A percentile compares a stretch with the other conserved stretches of the same genome.
Evolutionary conservation across 2,329 filamentous ascomycete species (phyloP).

Genomic region (Chalaropsis ovoidea): DNA sequence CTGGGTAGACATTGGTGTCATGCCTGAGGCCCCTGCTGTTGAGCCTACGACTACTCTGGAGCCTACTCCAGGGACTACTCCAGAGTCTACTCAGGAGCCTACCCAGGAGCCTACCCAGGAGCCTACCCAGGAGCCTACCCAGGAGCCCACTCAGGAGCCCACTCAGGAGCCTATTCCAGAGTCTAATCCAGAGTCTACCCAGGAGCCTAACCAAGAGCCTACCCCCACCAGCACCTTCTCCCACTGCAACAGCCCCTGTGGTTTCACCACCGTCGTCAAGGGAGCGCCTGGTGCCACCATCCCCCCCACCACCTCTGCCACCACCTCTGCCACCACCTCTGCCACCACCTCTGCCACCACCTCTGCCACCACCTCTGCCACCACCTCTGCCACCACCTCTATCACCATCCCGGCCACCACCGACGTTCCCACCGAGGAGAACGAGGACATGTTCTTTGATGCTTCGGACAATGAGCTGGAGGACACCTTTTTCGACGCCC

Average conservation of each 20-base stretch:
- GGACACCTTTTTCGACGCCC: neutral
- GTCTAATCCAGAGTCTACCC: neutral
- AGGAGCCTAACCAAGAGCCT: neutral
- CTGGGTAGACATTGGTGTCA: no score
- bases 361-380: no score
- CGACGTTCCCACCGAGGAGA: neutral
- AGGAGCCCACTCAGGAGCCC: neutral
- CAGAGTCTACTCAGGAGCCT: neutral
- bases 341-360: no score
- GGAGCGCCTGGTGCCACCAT: conserved; percentile 15
- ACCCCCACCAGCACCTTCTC: neutral
- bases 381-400: no score
- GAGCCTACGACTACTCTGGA: neutral
- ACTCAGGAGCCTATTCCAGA: neutral
- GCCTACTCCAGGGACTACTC: neutral
- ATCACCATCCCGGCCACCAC: no score
- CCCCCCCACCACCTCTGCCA: no score
- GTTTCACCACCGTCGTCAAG: neutral
- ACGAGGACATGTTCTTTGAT: neutral
- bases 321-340: no score
- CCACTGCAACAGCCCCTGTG: neutral
- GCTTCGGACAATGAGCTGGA: neutral
- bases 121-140: neutral
- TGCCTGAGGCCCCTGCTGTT: neutral
- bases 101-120: neutral